Conservation (phyloP, 2,329 filamentous ascomycete species). For the Penicillium sp. region DNA sequence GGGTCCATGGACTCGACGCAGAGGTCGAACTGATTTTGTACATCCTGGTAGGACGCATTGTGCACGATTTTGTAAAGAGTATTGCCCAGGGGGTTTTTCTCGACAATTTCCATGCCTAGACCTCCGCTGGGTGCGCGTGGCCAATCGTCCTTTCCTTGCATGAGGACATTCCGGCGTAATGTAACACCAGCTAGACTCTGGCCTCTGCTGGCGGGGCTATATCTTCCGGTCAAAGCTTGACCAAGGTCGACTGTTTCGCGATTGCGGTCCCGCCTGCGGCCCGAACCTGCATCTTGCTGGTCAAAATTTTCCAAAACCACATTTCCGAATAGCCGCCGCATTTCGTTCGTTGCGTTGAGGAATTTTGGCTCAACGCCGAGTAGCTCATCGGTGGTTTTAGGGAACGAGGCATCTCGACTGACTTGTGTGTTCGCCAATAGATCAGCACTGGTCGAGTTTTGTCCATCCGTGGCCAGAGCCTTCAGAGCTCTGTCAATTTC, state of each 20-base stretch:
- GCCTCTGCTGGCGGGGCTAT: slow-evolving; percentile 54
- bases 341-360: slow-evolving; percentile 85
- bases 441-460: slow-evolving; percentile 17
- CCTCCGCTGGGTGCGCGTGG: slow-evolving; percentile 75
- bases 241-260: slow-evolving; percentile 50
- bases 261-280: slow-evolving; percentile 56
- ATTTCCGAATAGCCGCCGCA: slow-evolving; percentile 72
- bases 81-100: slow-evolving; percentile 56
- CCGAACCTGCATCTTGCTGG: slow-evolving; percentile 45
- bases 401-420: slow-evolving; percentile 31
- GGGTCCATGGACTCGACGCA: slow-evolving; percentile 83
- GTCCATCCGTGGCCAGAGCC: slow-evolving; percentile 52
- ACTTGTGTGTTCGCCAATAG: slow-evolving; percentile 36
- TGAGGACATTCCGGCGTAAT: slow-evolving; percentile 74
- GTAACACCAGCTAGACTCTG: slow-evolving; percentile 69
- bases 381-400: slow-evolving; percentile 49
- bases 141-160: slow-evolving; percentile 86
- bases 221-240: slow-evolving; percentile 54
- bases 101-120: slow-evolving; percentile 72
- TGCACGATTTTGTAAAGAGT: slow-evolving; percentile 77
- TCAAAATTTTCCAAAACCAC: slow-evolving; percentile 61
- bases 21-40: slow-evolving; percentile 73
- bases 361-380: slow-evolving; percentile 66
- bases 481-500: slow-evolving; percentile 66
- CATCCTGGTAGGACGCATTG: slow-evolving; percentile 67